Conservation (phyloP, 495 filamentous ascomycete species). For the Penicillium verhagenii region DNA sequence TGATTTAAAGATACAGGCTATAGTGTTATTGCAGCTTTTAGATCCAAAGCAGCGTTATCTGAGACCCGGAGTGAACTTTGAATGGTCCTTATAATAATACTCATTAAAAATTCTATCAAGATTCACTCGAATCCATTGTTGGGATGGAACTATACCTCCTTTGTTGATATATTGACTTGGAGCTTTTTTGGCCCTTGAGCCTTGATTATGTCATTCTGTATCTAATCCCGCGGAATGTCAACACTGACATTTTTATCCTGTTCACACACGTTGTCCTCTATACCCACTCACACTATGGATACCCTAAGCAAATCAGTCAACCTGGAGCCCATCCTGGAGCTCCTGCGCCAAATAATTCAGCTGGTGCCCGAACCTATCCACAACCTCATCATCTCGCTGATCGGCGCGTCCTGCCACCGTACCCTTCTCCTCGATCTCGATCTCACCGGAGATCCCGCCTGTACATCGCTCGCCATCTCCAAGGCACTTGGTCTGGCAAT, state of each 20-base stretch:
- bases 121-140: background rate
- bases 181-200: background rate
- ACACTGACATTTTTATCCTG: conserved; percentile 8
- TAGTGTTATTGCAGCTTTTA: too few relatives aligned
- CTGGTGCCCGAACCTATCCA: conserved; percentile 76
- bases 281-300: conserved; percentile 31
- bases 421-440: conserved; percentile 78
- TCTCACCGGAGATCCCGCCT: conserved; percentile 62
- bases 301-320: conserved; percentile 35
- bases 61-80: too few relatives aligned
- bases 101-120: background rate
- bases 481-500: conserved; percentile 93
- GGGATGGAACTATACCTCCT: background rate
- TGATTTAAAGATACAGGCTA: too few relatives aligned
- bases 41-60: too few relatives aligned
- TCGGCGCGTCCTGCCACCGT: conserved; percentile 82
- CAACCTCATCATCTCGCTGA: conserved; percentile 70
- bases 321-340: conserved; percentile 60
- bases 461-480: conserved; percentile 82
- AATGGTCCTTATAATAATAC: background rate
- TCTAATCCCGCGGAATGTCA: conserved; percentile 23
- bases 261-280: background rate
- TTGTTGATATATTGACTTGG: background rate
- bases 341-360: conserved; percentile 73
- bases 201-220: conserved; percentile 3